Percentiles rank a stretch among this genome's conserved stretches.
phyloP scores from a whole-genome alignment of 208 protist species.

The Naegleria lovaniensis region DNA sequence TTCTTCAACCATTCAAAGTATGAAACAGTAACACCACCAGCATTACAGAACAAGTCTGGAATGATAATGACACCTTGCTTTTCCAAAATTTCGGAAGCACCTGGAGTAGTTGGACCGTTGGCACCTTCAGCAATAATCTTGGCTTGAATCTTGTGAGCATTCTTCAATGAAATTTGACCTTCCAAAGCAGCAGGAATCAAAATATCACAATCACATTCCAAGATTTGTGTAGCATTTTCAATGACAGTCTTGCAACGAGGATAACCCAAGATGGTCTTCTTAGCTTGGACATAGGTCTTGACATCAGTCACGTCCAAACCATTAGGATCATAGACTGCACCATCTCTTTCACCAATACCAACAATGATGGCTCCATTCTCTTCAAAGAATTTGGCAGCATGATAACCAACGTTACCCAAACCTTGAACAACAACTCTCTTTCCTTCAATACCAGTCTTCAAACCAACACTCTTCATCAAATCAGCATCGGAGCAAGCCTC shows the following conservation, averaged over 20 bases:
- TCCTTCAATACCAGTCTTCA: slow-evolving; percentile 56
- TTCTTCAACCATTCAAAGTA: slow-evolving; percentile 83
- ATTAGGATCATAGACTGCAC: slow-evolving; percentile 51
- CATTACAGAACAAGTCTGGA: slow-evolving; percentile 68
- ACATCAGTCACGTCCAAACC: slow-evolving; percentile 41
- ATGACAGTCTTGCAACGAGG: slow-evolving; percentile 42
- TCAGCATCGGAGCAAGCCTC: slow-evolving; percentile 52
- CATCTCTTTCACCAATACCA: slow-evolving; percentile 56
- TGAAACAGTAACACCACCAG: slow-evolving; percentile 72
- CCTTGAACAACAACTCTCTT: slow-evolving; percentile 64
- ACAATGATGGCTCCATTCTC: slow-evolving; percentile 59
- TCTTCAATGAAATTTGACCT: slow-evolving; percentile 55
- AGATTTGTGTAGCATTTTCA: slow-evolving; percentile 32
- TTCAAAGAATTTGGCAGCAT: slow-evolving; percentile 57
- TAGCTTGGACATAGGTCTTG: slow-evolving; percentile 30
- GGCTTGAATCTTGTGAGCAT: slow-evolving; percentile 57
- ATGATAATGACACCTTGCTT: slow-evolving; percentile 52
- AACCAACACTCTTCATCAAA: slow-evolving; percentile 50
- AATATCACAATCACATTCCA: slow-evolving; percentile 64
- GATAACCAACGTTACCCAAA: slow-evolving; percentile 69
- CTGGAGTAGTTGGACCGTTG: slow-evolving; percentile 68
- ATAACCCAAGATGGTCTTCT: slow-evolving; percentile 52
- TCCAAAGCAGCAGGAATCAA: slow-evolving; percentile 69
- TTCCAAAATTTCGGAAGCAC: slow-evolving; percentile 50
- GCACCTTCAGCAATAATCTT: slow-evolving; percentile 69